Evolutionary conservation across 2,329 filamentous ascomycete species (phyloP), one percentile per base, ranked within the genome.

Genomic region (Trichoderma sp.): DNA sequence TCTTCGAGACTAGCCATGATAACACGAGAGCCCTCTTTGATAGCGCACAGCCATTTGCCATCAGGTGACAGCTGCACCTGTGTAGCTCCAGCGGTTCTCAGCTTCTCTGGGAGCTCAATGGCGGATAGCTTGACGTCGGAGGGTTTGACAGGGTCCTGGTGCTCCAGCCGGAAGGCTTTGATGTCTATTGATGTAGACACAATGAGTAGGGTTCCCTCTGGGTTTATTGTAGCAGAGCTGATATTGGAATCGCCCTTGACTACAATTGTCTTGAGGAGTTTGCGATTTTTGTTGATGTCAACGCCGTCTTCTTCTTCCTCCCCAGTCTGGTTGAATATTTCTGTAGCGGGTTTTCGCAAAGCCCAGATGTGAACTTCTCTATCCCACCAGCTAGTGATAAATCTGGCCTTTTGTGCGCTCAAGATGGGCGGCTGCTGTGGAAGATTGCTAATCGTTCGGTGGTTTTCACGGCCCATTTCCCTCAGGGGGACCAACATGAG

Each of bases 331-430:
- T 82, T 78, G 55, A 84, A 77, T 28, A 88, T 78, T 51, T 85
- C 81, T 34, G 79, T 79, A 18, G 85, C 79, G 5, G 84, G 79
- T 69, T 80, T 81, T 59, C 77, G 81, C 18, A 89, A 75, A 49
- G 83, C 87, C 94, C 94, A 99, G 70, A 99, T 87, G 73, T 91
- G 90, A 59, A 98, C 84, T 77, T 96, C 92, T 68, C 91, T 87
- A 72, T 95, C 92, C 93, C 94, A 98, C 92, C 94, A 98, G 78
- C 92, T 93, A 75, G 96, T 87, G 30, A 99, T 82, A 26, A 97
- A 82, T 59, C 96, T 88, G 54, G 90, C 89, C 52, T 86, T 86
- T 1, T 90, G 83, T 4, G 94, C 91, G 72, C 92, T 94, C 43
- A 87, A 83, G 8, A 97, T 79, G 3, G 91, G 89, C 1, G 92